Base-by-base conservation (phyloP, 208 protist genomes). In the Phytomonas sp. region DNA sequence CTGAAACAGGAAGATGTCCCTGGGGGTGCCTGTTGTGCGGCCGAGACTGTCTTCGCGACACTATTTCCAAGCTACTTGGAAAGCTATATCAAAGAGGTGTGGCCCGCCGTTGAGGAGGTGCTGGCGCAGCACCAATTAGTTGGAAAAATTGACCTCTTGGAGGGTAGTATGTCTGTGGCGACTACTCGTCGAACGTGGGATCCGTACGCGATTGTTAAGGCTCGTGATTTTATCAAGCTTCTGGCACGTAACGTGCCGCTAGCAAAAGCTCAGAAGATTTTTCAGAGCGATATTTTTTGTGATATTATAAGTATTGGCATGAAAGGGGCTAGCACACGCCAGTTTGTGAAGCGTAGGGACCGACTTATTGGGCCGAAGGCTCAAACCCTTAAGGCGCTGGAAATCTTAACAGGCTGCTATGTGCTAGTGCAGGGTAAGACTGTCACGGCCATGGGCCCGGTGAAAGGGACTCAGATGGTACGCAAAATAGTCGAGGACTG, bases 141-240 rank as follows among this genome's bases (percentile, higher is more conserved):
- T n/a, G 97, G 97, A 56, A 92, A 91, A 71, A 81, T 99, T 11
- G 96, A 99, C 77, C 74, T 99, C 15, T 79, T 96, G 68, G 88
- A 96, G 80, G 97, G 98, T 78, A 97, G 89, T 70, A 99, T 99
- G 93, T 98, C 96, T 20, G 97, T 99, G 0, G 88, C 77, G 20
- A 99, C 99, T 0, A 99, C 98, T 0, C 80, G 95, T 13, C 97
- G 97, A 73, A 99, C 98, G 8, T 99, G 88, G 90, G 99, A 99
- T 81, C 99, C 99, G 23, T 99, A 97, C 79, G 88, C 91, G 23
- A 99, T 99, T 67, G 82, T 99, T 63, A 99, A 99, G 80, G 98
- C 95, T 17, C 85, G 98, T 61, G 99, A 99, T 82, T 88, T 99
- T 60, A 98, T 99, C 68, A 98, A 99, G 81, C 82, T 99, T 68